Evolutionary conservation across 1,284 basidiomycete species (phyloP).

Genomic region (Prillingera fragicola): DNA sequence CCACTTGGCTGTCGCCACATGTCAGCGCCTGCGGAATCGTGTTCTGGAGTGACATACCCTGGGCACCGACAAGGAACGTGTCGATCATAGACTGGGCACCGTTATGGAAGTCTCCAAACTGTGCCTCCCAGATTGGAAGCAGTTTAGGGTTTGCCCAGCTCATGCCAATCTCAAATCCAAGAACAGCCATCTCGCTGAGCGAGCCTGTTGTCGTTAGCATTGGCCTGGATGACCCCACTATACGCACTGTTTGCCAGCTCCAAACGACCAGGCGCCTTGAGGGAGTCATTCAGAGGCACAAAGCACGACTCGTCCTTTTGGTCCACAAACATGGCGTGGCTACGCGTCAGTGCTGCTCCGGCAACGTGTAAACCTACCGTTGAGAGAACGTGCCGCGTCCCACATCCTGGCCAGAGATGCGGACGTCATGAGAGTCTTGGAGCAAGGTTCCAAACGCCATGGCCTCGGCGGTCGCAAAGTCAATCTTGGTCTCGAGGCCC

Average conservation of each 20-base stretch:
- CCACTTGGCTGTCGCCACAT: conserved; percentile 70
- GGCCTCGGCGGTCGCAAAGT: conserved; percentile 84
- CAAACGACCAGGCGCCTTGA: conserved; percentile 56
- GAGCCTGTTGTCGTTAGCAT: conserved; percentile 55
- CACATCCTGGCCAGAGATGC: conserved; percentile 85
- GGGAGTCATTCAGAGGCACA: conserved; percentile 67
- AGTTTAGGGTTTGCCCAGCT: conserved; percentile 77
- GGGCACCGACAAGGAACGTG: conserved; percentile 73
- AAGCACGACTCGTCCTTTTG: conserved; percentile 70
- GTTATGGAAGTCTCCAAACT: conserved; percentile 84
- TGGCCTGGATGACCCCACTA: not conserved
- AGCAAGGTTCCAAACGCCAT: conserved; percentile 79
- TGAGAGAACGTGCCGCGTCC: conserved; percentile 86
- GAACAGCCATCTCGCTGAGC: conserved; percentile 74
- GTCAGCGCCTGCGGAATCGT: not conserved
- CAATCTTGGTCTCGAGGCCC: conserved; percentile 65
- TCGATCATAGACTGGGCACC: conserved; percentile 83
- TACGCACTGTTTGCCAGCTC: conserved; percentile 75
- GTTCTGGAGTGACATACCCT: conserved; percentile 53
- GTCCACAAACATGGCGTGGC: conserved; percentile 84
- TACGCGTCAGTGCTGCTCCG: conserved; percentile 26
- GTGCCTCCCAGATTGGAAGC: conserved; percentile 84
- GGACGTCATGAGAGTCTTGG: conserved; percentile 68
- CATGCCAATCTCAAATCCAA: conserved; percentile 80
- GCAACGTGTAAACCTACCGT: conserved; percentile 50